Evolutionary conservation across 805 yeast species (phyloP).

Genomic region (Citeromyces matritensis): DNA sequence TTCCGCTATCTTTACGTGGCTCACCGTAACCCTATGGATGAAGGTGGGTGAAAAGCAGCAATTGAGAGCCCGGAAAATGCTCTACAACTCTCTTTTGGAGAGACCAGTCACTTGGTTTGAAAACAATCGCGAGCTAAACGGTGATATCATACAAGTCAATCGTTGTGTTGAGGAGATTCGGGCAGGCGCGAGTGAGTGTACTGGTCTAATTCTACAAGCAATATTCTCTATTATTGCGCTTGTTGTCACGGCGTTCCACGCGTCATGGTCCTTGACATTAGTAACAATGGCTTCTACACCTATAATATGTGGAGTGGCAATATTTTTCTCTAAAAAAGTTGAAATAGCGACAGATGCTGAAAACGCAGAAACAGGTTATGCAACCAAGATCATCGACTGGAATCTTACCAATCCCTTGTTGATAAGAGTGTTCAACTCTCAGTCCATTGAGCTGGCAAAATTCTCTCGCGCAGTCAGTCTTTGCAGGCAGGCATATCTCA

Average conservation of each 20-base stretch:
- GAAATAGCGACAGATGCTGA: conserved; percentile 35
- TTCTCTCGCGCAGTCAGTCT: conserved; percentile 17
- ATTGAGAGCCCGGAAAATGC: conserved; percentile 28
- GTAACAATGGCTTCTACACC: conserved; percentile 70
- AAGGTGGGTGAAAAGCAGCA: conserved; percentile 60
- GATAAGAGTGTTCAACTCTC: conserved; percentile 48
- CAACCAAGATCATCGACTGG: conserved; percentile 61
- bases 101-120: conserved; percentile 54
- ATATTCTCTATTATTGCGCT: conserved; percentile 37
- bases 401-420: conserved; percentile 41
- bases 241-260: conserved; percentile 50
- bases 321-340: conserved; percentile 33
- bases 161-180: conserved; percentile 65
- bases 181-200: conserved; percentile 50
- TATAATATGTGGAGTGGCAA: conserved; percentile 33
- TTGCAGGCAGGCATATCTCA: conserved; percentile 23
- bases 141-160: conserved; percentile 50
- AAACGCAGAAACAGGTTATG: conserved; percentile 36
- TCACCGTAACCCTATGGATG: conserved; percentile 48
- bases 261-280: conserved; percentile 77
- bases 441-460: conserved; percentile 28
- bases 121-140: conserved; percentile 33
- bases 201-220: conserved; percentile 41
- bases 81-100: conserved; percentile 28
- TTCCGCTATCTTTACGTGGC: conserved; percentile 29